A percentile compares a stretch with the other conserved stretches of the same genome.
Conservation (phyloP, 148 eudicot species). For the Rheum nobile region DNA sequence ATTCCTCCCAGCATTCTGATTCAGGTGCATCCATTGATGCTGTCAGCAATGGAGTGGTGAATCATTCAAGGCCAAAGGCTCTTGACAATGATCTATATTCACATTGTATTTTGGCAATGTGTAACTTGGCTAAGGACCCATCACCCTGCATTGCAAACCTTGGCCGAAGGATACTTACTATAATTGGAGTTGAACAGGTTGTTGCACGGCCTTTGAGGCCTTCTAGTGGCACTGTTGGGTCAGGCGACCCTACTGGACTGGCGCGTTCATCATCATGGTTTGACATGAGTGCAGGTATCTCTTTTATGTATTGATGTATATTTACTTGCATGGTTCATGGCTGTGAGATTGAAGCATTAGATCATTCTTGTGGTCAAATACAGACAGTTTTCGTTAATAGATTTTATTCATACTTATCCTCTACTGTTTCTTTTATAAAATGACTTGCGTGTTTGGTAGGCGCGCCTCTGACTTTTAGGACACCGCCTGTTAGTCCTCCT, state of each 20-base stretch:
- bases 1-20: constrained; percentile 87
- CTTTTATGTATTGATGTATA: neutral
- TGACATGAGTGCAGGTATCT: constrained; percentile 81
- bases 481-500: constrained; percentile 98
- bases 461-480: constrained; percentile 73
- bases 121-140: constrained; percentile 85
- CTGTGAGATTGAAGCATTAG: neutral
- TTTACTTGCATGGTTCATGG: neutral
- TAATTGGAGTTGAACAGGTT: constrained; percentile 87
- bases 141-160: constrained; percentile 79
- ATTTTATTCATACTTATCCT: neutral
- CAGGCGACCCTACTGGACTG: constrained; percentile 62
- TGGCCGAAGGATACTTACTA: constrained; percentile 64
- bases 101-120: constrained; percentile 65
- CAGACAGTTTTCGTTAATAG: neutral
- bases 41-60: constrained; percentile 47
- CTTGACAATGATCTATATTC: constrained; percentile 62
- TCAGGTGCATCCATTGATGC: constrained; percentile 54
- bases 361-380: neutral
- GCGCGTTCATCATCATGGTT: constrained; percentile 93
- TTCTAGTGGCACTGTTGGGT: constrained; percentile 28
- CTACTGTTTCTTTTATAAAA: neutral
- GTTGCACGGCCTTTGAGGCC: constrained; percentile 57
- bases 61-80: constrained; percentile 53
- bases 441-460: constrained; percentile 24